Evolutionary conservation across 208 protist species (phyloP).

Genomic region (Porcisia hertigi): DNA sequence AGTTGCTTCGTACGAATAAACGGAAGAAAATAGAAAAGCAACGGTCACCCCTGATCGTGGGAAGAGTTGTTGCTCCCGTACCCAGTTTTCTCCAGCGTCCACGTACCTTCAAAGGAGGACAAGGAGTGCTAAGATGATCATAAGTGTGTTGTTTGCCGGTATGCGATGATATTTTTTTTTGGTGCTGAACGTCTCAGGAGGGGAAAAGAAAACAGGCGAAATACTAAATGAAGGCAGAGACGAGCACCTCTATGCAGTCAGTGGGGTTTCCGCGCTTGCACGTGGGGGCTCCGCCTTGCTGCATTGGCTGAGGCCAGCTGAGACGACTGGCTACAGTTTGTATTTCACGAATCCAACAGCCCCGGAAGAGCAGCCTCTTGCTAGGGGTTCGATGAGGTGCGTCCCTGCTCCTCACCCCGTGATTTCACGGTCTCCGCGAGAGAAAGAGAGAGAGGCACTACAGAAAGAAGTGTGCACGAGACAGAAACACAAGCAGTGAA

Average conservation of each 20-base stretch:
- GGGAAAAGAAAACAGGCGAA: not conserved
- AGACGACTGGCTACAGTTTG: not conserved
- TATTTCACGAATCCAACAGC: not conserved
- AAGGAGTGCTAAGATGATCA: not conserved
- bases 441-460: not conserved
- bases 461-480: not conserved
- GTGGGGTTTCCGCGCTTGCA: not conserved
- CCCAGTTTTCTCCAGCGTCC: not conserved
- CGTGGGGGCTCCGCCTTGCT: not conserved
- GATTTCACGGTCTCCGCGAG: not conserved
- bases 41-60: not conserved
- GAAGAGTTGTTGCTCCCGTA: not conserved
- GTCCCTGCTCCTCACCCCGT: not conserved
- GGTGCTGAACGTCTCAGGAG: not conserved
- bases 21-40: not conserved
- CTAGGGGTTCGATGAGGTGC: not conserved
- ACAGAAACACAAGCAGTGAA: not conserved
- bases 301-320: not conserved
- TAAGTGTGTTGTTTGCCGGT: not conserved
- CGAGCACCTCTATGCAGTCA: not conserved
- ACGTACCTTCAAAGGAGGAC: not conserved
- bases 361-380: slow-evolving; percentile 1
- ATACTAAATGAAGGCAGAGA: not conserved
- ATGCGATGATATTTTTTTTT: not conserved
- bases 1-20: not conserved